Percentiles rank a stretch among this genome's conserved stretches.
Conservation (phyloP, 2,329 filamentous ascomycete genomes). For the Penicillium freii region DNA sequence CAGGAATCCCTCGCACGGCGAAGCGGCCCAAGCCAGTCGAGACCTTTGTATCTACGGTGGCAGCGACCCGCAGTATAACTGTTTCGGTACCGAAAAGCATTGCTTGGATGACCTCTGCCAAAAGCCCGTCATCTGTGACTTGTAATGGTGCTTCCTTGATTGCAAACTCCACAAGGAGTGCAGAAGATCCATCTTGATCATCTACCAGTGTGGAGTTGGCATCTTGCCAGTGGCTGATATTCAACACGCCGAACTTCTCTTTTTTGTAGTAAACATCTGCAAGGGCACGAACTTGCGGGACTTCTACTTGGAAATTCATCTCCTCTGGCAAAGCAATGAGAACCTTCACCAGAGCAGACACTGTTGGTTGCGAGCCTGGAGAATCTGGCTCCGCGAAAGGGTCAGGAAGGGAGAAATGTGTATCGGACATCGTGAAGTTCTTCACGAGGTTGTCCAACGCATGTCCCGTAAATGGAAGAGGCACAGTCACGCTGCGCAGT, state of each 20-base stretch:
- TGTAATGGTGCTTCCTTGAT: slow-evolving; percentile 77
- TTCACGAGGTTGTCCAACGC: slow-evolving; percentile 79
- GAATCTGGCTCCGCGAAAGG: slow-evolving; percentile 72
- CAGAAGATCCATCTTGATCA: slow-evolving; percentile 57
- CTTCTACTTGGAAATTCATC: slow-evolving; percentile 80
- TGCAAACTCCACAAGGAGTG: slow-evolving; percentile 70
- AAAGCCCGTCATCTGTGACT: slow-evolving; percentile 75
- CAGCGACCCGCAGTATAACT: slow-evolving; percentile 71
- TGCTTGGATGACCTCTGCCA: slow-evolving; percentile 76
- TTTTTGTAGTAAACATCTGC: slow-evolving; percentile 78
- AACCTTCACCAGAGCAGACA: slow-evolving; percentile 81
- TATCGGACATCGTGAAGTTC: slow-evolving; percentile 81
- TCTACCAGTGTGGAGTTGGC: slow-evolving; percentile 75
- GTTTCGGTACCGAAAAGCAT: slow-evolving; percentile 71
- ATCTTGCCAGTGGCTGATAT: slow-evolving; percentile 76
- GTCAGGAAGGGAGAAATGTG: slow-evolving; percentile 81
- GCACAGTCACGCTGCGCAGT: slow-evolving; percentile 76
- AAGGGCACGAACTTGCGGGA: slow-evolving; percentile 71
- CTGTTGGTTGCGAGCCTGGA: slow-evolving; percentile 69
- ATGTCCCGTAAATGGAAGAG: slow-evolving; percentile 78
- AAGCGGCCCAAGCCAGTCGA: slow-evolving; percentile 78
- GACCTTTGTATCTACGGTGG: slow-evolving; percentile 78
- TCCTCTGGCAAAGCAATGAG: slow-evolving; percentile 76
- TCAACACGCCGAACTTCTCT: slow-evolving; percentile 75
- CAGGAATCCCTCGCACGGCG: slow-evolving; percentile 78